Conservation (phyloP, 1,139 yeast species). For the Lodderomyces pseudojiufengensis region DNA sequence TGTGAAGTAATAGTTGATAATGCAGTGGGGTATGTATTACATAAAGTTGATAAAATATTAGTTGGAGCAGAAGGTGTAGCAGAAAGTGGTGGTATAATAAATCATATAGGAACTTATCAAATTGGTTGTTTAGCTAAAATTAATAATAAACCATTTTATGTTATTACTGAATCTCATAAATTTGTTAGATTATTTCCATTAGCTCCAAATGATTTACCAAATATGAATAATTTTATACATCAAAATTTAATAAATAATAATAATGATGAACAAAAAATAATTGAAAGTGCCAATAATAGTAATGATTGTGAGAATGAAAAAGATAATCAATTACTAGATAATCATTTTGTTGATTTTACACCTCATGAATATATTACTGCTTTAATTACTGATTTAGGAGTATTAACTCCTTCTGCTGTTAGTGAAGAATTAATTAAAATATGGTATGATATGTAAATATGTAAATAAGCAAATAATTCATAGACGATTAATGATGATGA, state of each 20-base stretch:
- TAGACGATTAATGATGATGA: too few relatives aligned
- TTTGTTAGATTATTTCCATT: conserved; percentile 95
- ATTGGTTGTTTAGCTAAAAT: conserved; percentile 90
- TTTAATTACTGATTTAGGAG: conserved; percentile 92
- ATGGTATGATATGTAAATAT: conserved; percentile 67
- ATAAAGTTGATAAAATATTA: conserved; percentile 85
- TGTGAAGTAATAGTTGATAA: conserved; percentile 87
- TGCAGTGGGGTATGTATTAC: conserved; percentile 90
- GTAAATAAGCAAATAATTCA: conserved; percentile 22
- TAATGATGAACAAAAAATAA: conserved; percentile 7
- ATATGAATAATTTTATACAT: conserved; percentile 27
- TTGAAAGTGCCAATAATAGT: conserved; percentile 2
- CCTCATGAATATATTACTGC: conserved; percentile 96
- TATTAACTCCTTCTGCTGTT: conserved; percentile 94
- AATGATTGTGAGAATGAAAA: conserved; percentile 12
- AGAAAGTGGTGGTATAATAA: conserved; percentile 96
- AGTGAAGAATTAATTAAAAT: conserved; percentile 95
- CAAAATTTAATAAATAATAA: conserved; percentile 19
- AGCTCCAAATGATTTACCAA: conserved; percentile 88
- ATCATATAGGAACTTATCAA: conserved; percentile 93
- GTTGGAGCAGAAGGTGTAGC: conserved; percentile 99
- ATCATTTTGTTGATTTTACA: conserved; percentile 76
- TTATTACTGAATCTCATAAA: conserved; percentile 92
- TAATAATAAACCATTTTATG: conserved; percentile 90
- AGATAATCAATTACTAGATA: conserved; percentile 27